These are phyloP conservation scores for Mortierella antarctica DNA, from an alignment of 192 early-diverging fungal species.

Conservation along the genomic window DNA sequence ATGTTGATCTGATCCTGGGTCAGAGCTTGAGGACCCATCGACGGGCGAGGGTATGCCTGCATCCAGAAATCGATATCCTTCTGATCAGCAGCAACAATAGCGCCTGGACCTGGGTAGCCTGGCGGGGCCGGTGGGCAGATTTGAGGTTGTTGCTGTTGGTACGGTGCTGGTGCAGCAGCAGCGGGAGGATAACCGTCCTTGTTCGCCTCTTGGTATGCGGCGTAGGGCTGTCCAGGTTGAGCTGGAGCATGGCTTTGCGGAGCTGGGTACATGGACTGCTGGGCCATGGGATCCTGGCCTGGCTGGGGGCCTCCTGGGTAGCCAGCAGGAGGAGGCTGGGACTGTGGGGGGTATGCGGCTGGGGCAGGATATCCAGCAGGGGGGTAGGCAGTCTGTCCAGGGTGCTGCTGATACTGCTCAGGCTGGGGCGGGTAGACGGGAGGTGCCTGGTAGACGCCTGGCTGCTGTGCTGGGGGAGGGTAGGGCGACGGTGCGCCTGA, in stretches of 20 bases:
- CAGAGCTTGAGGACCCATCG: background rate
- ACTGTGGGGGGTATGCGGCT: conserved; percentile 21
- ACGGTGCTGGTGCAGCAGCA: background rate
- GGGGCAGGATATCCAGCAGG: background rate
- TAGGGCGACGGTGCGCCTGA: background rate
- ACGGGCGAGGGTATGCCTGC: conserved; percentile 26
- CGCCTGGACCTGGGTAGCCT: conserved; percentile 4
- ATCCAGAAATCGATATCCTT: conserved; percentile 30
- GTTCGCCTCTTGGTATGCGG: conserved; percentile 15
- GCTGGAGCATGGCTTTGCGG: background rate
- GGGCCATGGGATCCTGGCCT: background rate
- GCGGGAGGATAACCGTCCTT: conserved; percentile 9
- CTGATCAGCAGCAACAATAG: background rate
- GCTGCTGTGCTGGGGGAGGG: background rate
- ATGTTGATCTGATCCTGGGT: conserved; percentile 13
- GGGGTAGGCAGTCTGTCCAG: background rate
- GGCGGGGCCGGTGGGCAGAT: background rate
- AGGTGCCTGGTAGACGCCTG: background rate
- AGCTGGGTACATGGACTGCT: background rate
- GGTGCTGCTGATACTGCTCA: conserved; percentile 1
- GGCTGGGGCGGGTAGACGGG: conserved; percentile 1
- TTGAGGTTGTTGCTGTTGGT: background rate
- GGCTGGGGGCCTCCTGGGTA: conserved; percentile 11
- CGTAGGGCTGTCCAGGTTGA: conserved; percentile 3
- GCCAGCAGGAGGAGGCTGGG: conserved; percentile 2